A percentile compares a stretch with the other conserved stretches of the same genome.
Evolutionary conservation across 768 basidiomycete species (phyloP).

Genomic region (Strobilomyces confusus): DNA sequence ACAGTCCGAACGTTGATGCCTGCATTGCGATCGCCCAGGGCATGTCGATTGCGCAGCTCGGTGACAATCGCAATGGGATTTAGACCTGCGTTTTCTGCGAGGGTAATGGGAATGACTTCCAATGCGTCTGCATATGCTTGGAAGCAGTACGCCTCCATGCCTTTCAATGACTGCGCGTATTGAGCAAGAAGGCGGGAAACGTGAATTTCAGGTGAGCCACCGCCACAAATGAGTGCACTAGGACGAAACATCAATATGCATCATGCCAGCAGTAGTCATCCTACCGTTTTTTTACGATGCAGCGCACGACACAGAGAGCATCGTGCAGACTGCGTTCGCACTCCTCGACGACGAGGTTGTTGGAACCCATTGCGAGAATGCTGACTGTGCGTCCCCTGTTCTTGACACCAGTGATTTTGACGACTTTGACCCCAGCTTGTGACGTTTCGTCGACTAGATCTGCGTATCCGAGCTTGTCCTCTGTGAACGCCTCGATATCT

Average conservation of each 20-base stretch:
- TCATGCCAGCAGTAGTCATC: slow-evolving; percentile 18
- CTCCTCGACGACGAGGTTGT: slow-evolving; percentile 92
- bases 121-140: slow-evolving; percentile 97
- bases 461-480: slow-evolving; percentile 96
- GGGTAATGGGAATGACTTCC: slow-evolving; percentile 95
- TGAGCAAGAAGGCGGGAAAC: slow-evolving; percentile 89
- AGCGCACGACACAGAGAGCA: slow-evolving; percentile 97
- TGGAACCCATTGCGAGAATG: slow-evolving; percentile 92
- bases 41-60: slow-evolving; percentile 94
- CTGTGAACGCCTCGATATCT: slow-evolving; percentile 95
- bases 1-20: slow-evolving; percentile 99
- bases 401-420: slow-evolving; percentile 92
- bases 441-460: slow-evolving; percentile 91
- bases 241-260: slow-evolving; percentile 1
- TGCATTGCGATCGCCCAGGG: slow-evolving; percentile 88
- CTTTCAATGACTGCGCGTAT: slow-evolving; percentile 88
- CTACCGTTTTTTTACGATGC: slow-evolving; percentile 98
- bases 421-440: slow-evolving; percentile 82
- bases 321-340: slow-evolving; percentile 97
- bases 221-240: slow-evolving; percentile 91
- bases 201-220: slow-evolving; percentile 97
- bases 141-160: slow-evolving; percentile 99
- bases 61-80: slow-evolving; percentile 99
- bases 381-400: slow-evolving; percentile 93
- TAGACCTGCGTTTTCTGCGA: slow-evolving; percentile 97